Percentiles rank a stretch among this genome's conserved stretches.
These are phyloP conservation scores for Clarireedia sp. DNA, from an alignment of 2,329 filamentous ascomycete genomes.

Conservation along the genomic window DNA sequence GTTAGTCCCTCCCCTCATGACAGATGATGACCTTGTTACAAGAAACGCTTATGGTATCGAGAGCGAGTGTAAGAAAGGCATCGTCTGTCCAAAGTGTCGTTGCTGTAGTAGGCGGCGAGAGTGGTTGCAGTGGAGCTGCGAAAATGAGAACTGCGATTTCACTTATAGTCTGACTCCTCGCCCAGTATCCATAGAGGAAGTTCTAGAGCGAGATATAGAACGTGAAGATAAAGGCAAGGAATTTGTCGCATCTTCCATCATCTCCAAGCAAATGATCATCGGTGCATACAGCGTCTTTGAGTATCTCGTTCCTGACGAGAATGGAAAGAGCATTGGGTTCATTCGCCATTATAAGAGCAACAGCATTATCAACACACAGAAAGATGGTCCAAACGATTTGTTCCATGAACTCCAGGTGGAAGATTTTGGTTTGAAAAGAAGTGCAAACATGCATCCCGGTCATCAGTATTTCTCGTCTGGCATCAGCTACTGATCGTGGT, in stretches of 20 bases:
- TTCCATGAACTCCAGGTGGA: slow-evolving; percentile 42
- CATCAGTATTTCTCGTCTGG: slow-evolving; percentile 26
- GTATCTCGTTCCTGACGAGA: slow-evolving; percentile 40
- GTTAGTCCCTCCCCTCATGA: slow-evolving; percentile 33
- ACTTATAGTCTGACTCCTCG: slow-evolving; percentile 22
- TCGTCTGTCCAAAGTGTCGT: slow-evolving; percentile 57
- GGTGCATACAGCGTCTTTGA: slow-evolving; percentile 28
- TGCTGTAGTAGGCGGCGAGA: slow-evolving; percentile 51
- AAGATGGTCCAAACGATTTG: slow-evolving; percentile 52
- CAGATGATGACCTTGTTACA: slow-evolving; percentile 28
- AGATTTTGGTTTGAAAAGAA: slow-evolving; percentile 40
- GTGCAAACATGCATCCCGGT: slow-evolving; percentile 33
- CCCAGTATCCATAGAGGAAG: slow-evolving; percentile 10
- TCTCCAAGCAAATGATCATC: slow-evolving; percentile 11
- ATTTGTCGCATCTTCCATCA: background rate
- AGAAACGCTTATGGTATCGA: slow-evolving; percentile 38
- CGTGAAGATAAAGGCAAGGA: background rate
- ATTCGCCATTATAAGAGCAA: slow-evolving; percentile 52
- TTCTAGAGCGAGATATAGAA: slow-evolving; percentile 9
- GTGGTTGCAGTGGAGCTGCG: slow-evolving; percentile 58
- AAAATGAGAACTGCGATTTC: slow-evolving; percentile 43
- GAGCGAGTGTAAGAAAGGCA: slow-evolving; percentile 48
- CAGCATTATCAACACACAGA: slow-evolving; percentile 40
- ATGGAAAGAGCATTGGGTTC: slow-evolving; percentile 38
- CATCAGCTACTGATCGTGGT: slow-evolving; percentile 22